A percentile compares a stretch with the other conserved stretches of the same genome.
phyloP scores from a whole-genome alignment of 176 grass and related monocot species.

The Pontederia crassipes region DNA sequence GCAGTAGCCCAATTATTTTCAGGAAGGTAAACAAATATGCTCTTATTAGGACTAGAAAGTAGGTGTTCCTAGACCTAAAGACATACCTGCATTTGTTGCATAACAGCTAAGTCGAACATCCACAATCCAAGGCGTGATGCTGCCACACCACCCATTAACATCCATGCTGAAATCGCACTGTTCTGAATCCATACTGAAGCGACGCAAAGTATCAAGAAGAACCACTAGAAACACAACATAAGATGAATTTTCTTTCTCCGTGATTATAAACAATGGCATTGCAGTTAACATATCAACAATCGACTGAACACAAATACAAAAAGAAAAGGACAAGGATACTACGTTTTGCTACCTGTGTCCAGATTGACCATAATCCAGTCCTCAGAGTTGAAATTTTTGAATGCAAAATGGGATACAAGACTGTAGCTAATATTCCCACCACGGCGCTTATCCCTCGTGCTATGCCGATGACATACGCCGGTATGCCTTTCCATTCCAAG shows the following conservation, averaged over 20 bases:
- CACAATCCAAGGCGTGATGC: conserved; percentile 79
- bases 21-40: background rate
- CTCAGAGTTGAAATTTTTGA: conserved; percentile 54
- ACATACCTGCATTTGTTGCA: conserved; percentile 68
- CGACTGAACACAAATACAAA: background rate
- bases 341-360: conserved; percentile 33
- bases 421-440: conserved; percentile 61
- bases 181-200: conserved; percentile 50
- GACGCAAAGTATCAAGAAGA: conserved; percentile 57
- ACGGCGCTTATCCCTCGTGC: conserved; percentile 56
- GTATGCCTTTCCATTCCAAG: conserved; percentile 79
- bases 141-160: conserved; percentile 76
- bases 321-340: background rate
- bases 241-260: no score
- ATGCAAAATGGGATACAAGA: conserved; percentile 52
- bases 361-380: conserved; percentile 81
- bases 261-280: conserved; percentile 4
- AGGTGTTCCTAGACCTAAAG: no score
- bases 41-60: no score
- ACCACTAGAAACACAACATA: conserved; percentile 41
- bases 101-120: conserved; percentile 89
- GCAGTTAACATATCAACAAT: background rate
- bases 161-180: conserved; percentile 47
- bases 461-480: conserved; percentile 69
- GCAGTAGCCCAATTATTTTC: background rate